phyloP scores from a whole-genome alignment of 495 filamentous ascomycete genomes.

The Aspergillus ellipticus region DNA sequence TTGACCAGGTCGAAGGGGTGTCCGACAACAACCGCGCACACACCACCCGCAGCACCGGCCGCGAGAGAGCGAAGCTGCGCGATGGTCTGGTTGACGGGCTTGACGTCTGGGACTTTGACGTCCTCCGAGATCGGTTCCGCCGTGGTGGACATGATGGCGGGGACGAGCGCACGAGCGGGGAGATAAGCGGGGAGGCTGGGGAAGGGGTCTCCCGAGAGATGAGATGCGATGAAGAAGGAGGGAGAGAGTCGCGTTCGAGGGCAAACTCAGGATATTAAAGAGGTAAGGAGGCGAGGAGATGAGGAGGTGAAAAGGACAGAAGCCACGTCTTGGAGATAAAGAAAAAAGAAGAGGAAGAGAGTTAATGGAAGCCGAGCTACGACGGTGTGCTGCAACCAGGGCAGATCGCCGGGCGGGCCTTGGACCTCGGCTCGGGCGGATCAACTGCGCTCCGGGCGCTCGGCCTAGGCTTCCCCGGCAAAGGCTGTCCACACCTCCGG shows the following conservation, averaged over 20 bases:
- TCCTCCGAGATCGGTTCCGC: constrained; percentile 34
- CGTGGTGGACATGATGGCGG: constrained; percentile 32
- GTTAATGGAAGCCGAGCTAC: not conserved
- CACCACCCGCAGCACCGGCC: constrained; percentile 88
- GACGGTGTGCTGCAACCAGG: not conserved
- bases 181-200: constrained; percentile 2
- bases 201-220: not conserved
- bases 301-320: not conserved
- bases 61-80: constrained; percentile 69
- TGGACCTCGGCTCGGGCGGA: not conserved
- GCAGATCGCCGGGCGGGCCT: not conserved
- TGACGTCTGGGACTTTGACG: constrained; percentile 28
- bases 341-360: not conserved
- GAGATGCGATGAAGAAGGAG: constrained; percentile 5
- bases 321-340: not conserved
- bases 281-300: constrained; percentile 8
- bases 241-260: too few species aligned
- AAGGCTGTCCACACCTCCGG: too few species aligned
- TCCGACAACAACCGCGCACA: constrained; percentile 89
- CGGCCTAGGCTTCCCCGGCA: not conserved
- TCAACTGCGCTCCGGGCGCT: not conserved
- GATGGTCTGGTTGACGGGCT: constrained; percentile 43
- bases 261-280: too few species aligned
- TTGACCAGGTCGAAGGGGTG: constrained; percentile 98
- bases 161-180: constrained; percentile 6